phyloP scores from a whole-genome alignment of 2,329 filamentous ascomycete genomes.

The Penicillium olsonii region DNA sequence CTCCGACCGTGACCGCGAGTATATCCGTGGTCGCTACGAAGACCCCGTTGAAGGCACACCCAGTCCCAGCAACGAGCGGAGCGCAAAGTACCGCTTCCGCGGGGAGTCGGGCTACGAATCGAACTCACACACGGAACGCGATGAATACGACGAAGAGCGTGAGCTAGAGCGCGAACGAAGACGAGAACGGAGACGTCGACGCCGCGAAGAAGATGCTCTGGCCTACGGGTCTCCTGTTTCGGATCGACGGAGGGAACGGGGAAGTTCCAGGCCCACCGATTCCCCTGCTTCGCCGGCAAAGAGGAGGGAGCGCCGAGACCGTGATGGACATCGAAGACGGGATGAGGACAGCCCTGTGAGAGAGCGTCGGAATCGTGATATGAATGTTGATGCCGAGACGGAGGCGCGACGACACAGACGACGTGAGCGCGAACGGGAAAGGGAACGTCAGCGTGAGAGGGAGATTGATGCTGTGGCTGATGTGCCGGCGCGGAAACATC shows the following conservation, averaged over 20 bases:
- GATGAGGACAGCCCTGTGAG: conserved; percentile 31
- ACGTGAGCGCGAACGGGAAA: conserved; percentile 21
- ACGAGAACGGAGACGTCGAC: conserved; percentile 8
- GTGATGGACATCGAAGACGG: conserved; percentile 32
- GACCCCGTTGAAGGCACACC: conserved; percentile 18
- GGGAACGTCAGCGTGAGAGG: conserved; percentile 11
- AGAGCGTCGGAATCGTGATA: conserved; percentile 21
- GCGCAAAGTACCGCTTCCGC: conserved; percentile 22
- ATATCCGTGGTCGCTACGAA: conserved; percentile 20
- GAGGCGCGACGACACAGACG: conserved; percentile 31
- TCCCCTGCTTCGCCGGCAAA: conserved; percentile 41
- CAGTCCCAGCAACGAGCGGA: conserved; percentile 16
- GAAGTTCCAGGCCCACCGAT: conserved; percentile 35
- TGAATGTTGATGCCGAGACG: conserved; percentile 22
- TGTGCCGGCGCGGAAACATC: conserved; percentile 35
- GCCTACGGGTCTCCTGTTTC: conserved; percentile 22
- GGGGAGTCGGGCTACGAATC: conserved; percentile 26
- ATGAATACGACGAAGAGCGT: conserved; percentile 21
- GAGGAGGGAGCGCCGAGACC: conserved; percentile 36
- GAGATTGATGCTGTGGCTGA: conserved; percentile 17
- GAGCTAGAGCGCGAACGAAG: conserved; percentile 8
- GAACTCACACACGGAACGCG: conserved; percentile 23
- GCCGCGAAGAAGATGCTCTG: conserved; percentile 26
- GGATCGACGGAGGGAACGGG: conserved; percentile 19
- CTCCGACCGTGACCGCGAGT: conserved; percentile 16